Evolutionary conservation across 208 protist genomes (phyloP), one percentile per base, ranked within the genome.

Genomic region (Trypanosoma congolense): DNA sequence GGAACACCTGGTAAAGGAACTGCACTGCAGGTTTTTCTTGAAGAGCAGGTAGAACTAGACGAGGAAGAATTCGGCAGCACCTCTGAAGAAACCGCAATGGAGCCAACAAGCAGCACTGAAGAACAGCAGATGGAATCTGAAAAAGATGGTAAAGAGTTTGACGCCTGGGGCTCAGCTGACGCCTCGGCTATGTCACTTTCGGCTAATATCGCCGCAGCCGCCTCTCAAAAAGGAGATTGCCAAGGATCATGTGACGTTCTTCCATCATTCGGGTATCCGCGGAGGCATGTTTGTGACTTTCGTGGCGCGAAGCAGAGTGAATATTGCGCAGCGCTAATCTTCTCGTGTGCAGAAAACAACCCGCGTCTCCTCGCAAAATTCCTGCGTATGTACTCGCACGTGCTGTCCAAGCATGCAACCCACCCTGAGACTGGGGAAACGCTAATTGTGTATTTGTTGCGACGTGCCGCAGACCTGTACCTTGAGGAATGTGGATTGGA

Each of bases 261-360:
- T 38, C 9, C 33, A 12, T 38, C 33, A 6, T 38, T 38, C 33
- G 33, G 33, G 33, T 38, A 38, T 12, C 9, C 12, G 12, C 33
- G 33, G 33, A 6, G 33, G 12, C 33, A 12, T 38, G 19, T 19
- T 24, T 10, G 33, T 29, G 22, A 42, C 31, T 4, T 46, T 46
- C 0, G 62, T 70, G 30, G 53, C 74, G 30, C 22, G 24, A 49
- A 19, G 21, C 16, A 2, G 8, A 22, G 16, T 24, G n/a, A 18
- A 43, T 71, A 71, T 29, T 64, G 52, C 49, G 45, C 50, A 25
- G 21, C 50, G 43, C 38, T 86, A 9, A 41, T 81, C 0, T 86
- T 81, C 62, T 24, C 51, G 4, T 75, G 67, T 51, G 78, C 65
- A 12, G 74, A 81, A 35, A 58, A 81, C 61, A 81, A 81, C 47